A percentile compares a stretch with the other conserved stretches of the same genome.
Evolutionary conservation across 2,329 filamentous ascomycete species (phyloP).

Genomic region (Beauveria scarabaeidicola): DNA sequence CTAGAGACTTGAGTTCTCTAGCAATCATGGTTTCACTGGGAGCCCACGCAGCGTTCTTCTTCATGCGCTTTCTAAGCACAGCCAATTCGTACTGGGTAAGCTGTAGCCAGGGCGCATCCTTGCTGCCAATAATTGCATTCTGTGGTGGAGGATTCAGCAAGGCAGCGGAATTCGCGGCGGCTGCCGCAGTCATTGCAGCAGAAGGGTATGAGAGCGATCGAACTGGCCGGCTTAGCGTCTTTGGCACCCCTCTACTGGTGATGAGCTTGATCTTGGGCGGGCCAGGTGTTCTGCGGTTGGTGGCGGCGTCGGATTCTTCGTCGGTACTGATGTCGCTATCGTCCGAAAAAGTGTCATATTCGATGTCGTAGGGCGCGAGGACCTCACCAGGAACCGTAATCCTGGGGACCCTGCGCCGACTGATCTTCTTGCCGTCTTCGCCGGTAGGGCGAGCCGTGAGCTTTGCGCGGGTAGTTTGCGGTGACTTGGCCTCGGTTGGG

Average conservation of each 20-base stretch:
- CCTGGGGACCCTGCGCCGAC: slow-evolving; percentile 40
- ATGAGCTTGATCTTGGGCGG: slow-evolving; percentile 43
- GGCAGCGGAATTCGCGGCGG: slow-evolving; percentile 32
- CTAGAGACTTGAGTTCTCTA: slow-evolving; percentile 63
- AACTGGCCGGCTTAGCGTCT: slow-evolving; percentile 34
- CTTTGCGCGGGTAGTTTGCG: slow-evolving; percentile 43
- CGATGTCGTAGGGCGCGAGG: slow-evolving; percentile 55
- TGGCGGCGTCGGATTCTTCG: slow-evolving; percentile 36
- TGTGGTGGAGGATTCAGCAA: slow-evolving; percentile 50
- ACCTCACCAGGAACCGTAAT: slow-evolving; percentile 61
- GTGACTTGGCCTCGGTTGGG: slow-evolving; percentile 44
- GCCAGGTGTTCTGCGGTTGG: slow-evolving; percentile 28
- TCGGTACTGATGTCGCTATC: slow-evolving; percentile 46
- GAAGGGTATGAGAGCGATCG: slow-evolving; percentile 27
- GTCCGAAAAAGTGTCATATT: slow-evolving; percentile 50
- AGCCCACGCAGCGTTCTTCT: slow-evolving; percentile 82
- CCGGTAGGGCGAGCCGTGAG: slow-evolving; percentile 35
- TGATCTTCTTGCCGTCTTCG: slow-evolving; percentile 37
- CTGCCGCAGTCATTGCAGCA: slow-evolving; percentile 28
- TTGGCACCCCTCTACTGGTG: slow-evolving; percentile 30
- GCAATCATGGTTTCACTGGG: slow-evolving; percentile 82
- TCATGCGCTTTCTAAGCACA: slow-evolving; percentile 73
- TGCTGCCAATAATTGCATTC: slow-evolving; percentile 48
- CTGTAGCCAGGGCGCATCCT: slow-evolving; percentile 57
- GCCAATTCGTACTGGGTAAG: slow-evolving; percentile 58